phyloP scores from a whole-genome alignment of 257 asterid species.

The Eucommia ulmoides region DNA sequence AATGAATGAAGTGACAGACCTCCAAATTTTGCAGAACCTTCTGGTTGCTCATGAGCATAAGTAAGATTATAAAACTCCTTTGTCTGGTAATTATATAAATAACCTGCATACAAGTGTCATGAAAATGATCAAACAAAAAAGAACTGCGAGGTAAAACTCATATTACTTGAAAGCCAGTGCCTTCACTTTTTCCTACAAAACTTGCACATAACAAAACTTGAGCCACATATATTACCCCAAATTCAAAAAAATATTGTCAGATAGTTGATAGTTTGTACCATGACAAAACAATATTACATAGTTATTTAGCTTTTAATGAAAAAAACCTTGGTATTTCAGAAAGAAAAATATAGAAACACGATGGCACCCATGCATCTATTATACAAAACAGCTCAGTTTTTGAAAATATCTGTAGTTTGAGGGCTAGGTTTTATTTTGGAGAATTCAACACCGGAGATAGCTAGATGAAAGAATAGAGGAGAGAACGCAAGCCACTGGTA shows the following conservation, averaged over 20 bases:
- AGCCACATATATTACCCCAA: neutral
- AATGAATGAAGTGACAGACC: conserved; percentile 32
- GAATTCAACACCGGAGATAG: too few relatives aligned
- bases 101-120: conserved; percentile 47
- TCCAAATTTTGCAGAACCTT: conserved; percentile 81
- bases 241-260: neutral
- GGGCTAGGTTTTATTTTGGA: too few relatives aligned
- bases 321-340: too few relatives aligned
- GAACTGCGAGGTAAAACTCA: neutral
- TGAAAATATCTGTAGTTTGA: too few relatives aligned
- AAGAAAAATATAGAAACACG: too few relatives aligned
- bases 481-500: too few relatives aligned
- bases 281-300: neutral
- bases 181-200: neutral
- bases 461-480: too few relatives aligned
- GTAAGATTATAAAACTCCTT: conserved; percentile 94
- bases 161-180: neutral
- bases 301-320: too few relatives aligned
- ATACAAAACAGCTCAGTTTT: too few relatives aligned
- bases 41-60: conserved; percentile 92
- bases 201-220: neutral
- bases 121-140: neutral
- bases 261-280: neutral
- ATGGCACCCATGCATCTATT: too few relatives aligned
- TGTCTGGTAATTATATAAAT: conserved; percentile 91